Base-by-base conservation (phyloP, 495 filamentous ascomycete species). In the Talaromyces trachyspermus region DNA sequence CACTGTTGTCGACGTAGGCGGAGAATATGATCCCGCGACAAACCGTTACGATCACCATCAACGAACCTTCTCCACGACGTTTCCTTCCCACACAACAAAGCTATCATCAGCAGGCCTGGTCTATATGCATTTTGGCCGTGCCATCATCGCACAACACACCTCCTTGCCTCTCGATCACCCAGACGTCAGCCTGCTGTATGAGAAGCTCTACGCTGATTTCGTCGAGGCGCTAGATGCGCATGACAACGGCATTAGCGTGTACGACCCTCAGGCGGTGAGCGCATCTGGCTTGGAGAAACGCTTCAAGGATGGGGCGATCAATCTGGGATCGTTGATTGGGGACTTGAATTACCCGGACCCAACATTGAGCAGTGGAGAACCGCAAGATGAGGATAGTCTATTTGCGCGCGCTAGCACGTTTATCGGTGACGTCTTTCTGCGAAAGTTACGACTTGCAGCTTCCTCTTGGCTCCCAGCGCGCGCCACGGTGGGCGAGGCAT, bases 11-110 rank as follows among this genome's bases (percentile, higher is more conserved):
- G 92, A 98, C 58, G 92, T 97, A 6, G 86, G 89, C 58, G 89
- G 89, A 48, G 84, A 89, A 66, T 95, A 97, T 67, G 81, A 94
- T 55, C 60, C 88, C 23, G 53, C 74, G 18, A 64, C 55, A 49
- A 79, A 89, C 65, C 85, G 89, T 49, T 98, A 86, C 70, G 92
- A 98, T 65, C 92, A 98, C 72, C 92, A 98, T 76, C 92, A 98
- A 68, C 88, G 90, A 45, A 83, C 79, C 54, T 98, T 98, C 70
- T 59, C 62, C 46, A 86, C 87, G 49, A 86, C 80, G 30, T 88
- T 86, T 60, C 87, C 90, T 15, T 74, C 75, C 27, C 83, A 83
- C 48, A 59, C 63, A 26, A 98, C 92, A 29, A 95, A 92, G 72
- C 82, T 98, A 40, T 92, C 86, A 46, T 90, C 86, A 49, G 92